Conservation (phyloP, 75 land plant genomes). For the Cryptomeria japonica region DNA sequence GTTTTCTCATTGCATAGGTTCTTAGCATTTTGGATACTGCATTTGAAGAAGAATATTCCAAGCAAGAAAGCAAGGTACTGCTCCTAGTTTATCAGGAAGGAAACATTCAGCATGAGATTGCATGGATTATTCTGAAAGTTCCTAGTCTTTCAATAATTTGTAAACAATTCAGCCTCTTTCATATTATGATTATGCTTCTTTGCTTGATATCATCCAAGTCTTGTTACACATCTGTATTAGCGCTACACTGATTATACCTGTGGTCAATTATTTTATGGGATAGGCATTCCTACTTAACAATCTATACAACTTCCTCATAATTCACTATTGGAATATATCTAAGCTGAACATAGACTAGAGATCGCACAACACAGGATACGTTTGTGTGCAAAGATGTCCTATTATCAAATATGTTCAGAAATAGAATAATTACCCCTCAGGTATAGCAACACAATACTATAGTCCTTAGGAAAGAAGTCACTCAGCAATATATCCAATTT, state of each 20-base stretch:
- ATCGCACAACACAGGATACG: no score
- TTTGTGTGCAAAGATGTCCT: no score
- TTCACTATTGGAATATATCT: background rate
- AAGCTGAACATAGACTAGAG: background rate
- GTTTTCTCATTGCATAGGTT: conserved; percentile 20
- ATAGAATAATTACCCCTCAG: no score
- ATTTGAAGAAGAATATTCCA: conserved; percentile 25
- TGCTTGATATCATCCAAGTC: background rate
- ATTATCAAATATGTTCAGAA: no score
- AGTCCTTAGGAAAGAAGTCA: no score
- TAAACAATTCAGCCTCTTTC: background rate
- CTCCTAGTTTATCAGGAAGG: background rate
- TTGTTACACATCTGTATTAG: background rate
- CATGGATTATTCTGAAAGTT: background rate
- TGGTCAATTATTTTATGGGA: background rate
- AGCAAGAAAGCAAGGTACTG: conserved; percentile 33
- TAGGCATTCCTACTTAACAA: background rate
- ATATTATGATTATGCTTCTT: background rate
- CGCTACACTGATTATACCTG: no score
- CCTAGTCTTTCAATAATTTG: background rate
- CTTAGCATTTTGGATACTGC: conserved; percentile 18
- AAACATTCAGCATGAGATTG: background rate
- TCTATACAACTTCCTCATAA: background rate
- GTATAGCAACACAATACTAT: no score
- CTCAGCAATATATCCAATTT: no score